phyloP scores from a whole-genome alignment of 192 early-diverging fungal genomes.

The Paraglomus occultum region DNA sequence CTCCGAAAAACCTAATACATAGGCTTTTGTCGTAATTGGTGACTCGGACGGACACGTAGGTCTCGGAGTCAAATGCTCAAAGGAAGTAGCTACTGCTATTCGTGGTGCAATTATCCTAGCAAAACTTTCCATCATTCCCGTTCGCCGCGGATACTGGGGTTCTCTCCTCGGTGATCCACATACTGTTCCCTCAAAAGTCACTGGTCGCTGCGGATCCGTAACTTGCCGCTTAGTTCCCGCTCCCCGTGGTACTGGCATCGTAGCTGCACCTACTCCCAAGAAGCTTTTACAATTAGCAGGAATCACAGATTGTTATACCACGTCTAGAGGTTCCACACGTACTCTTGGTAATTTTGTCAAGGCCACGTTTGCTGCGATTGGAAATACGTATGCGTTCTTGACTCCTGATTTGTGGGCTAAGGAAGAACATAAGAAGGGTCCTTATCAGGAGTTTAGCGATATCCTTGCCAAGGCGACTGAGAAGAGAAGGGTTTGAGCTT shows the following conservation, averaged over 20 bases:
- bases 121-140: constrained; percentile 97
- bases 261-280: constrained; percentile 97
- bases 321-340: constrained; percentile 93
- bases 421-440: constrained; percentile 82
- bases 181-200: constrained; percentile 98
- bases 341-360: constrained; percentile 99
- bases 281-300: constrained; percentile 96
- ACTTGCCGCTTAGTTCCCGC: constrained; percentile 93
- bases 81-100: constrained; percentile 99
- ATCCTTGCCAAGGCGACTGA: constrained; percentile 54
- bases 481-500: constrained; percentile 9
- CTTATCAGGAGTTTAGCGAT: constrained; percentile 89
- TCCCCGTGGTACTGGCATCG: constrained; percentile 99
- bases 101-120: constrained; percentile 98
- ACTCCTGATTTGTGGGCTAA: constrained; percentile 96
- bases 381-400: constrained; percentile 96
- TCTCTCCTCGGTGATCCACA: constrained; percentile 93
- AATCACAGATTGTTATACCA: constrained; percentile 98
- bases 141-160: constrained; percentile 99
- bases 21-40: constrained; percentile 97
- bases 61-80: constrained; percentile 99
- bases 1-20: not conserved
- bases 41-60: constrained; percentile 97
- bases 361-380: constrained; percentile 96
- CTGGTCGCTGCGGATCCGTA: constrained; percentile 94